Conservation (phyloP, 176 grass and related monocot genomes). For the Dactylis glomerata region DNA sequence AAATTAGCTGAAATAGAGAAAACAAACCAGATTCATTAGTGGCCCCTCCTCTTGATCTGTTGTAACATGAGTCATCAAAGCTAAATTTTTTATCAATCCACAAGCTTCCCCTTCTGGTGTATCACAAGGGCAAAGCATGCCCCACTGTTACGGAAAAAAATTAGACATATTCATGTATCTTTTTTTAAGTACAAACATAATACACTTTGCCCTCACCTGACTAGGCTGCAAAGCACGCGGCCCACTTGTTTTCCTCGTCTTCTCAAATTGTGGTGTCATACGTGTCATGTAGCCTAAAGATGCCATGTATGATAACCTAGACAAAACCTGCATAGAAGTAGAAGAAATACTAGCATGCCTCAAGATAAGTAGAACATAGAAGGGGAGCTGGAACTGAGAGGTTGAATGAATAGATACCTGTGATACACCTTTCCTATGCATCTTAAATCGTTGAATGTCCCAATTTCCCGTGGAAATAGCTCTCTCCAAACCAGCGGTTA, state of each 20-base stretch:
- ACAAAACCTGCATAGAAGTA: conserved; percentile 60
- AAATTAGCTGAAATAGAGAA: conserved; percentile 24
- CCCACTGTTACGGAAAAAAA: conserved; percentile 67
- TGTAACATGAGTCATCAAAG: conserved; percentile 90
- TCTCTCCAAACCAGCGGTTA: conserved; percentile 76
- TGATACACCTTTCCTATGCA: conserved; percentile 95
- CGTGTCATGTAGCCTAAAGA: conserved; percentile 94
- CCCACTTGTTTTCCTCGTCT: conserved; percentile 96
- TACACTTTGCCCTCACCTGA: conserved; percentile 52
- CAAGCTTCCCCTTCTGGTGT: conserved; percentile 99
- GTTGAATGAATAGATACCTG: conserved; percentile 56
- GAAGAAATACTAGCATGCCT: background rate
- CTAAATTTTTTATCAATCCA: conserved; percentile 96
- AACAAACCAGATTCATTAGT: conserved; percentile 69
- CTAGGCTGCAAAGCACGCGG: conserved; percentile 98
- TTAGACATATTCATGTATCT: background rate
- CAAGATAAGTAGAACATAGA: background rate
- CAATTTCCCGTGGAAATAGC: conserved; percentile 96
- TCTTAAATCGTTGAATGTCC: conserved; percentile 92
- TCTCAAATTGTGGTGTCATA: conserved; percentile 98
- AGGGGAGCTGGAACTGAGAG: background rate
- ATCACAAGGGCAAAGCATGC: conserved; percentile 99
- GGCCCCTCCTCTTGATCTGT: conserved; percentile 88
- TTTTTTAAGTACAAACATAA: background rate
- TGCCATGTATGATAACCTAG: conserved; percentile 91